Evolutionary conservation across 164 flowering plant genomes (phyloP), one percentile per base, ranked within the genome.

Genomic region (Aristolochia contorta): DNA sequence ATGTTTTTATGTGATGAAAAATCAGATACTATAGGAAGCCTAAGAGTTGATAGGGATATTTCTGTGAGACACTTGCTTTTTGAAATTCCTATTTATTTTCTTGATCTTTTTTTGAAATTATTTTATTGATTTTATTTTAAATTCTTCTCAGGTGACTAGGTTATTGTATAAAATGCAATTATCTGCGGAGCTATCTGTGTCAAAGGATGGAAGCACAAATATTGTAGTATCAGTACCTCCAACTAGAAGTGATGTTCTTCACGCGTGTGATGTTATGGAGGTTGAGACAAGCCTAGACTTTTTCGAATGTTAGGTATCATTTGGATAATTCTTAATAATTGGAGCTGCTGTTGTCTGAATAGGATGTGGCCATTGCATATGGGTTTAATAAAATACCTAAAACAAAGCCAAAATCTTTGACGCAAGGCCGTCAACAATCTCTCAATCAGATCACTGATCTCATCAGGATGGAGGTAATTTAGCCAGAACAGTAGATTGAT

Each of bases 231-330:
- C 87, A 25, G 82, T 85, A 37, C 99, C 99, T 57, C 96, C 99
- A 41, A 94, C 89, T 50, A 83, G 99, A 77, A 94, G 97, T 78
- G 97, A 94, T 65, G 63, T 91, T 60, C 96, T 94, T 68, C 96
- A 91, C 71, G 81, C 97, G 19, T 91, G 99, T 81, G 99, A 94
- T 78, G 90, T 94, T 49, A 85, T 91, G 81, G 97, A 94, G 99
- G 99, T 93, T 81, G 24, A 54, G 56, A 50, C 21, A 37, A 32
- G 30, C 30, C 30, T 27, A 16, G 0, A 50, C 3, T 21, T 18
- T n/a, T 20, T 15, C 32, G 20, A 20, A 16, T 33, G 27, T 50
- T 60, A 49, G 55, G 43, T 37, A 37, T 10, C 43, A 37, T 37
- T 37, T 10, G 10, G 43, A 37, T 49, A 43, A 13, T 30, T 32